Conservation (phyloP, 495 filamentous ascomycete species). For the Hypoxylon cercidicola region DNA sequence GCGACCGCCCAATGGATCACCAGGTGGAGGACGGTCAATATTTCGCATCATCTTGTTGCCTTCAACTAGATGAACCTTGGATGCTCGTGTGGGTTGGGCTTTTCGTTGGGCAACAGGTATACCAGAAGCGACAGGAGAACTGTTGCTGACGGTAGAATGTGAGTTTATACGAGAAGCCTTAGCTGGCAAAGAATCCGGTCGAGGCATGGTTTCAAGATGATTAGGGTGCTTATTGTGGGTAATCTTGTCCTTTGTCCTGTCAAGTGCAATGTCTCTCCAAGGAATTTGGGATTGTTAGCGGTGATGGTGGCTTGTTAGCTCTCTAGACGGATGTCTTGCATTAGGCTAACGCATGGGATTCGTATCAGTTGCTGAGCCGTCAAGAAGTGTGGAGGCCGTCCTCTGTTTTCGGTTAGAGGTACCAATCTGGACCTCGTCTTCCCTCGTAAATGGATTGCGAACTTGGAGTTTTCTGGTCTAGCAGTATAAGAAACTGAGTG, state of each 20-base stretch:
- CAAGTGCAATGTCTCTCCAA: slow-evolving; percentile 23
- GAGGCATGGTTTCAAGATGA: slow-evolving; percentile 31
- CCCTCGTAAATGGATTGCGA: slow-evolving; percentile 19
- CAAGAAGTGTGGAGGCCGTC: slow-evolving; percentile 20
- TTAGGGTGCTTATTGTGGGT: slow-evolving; percentile 15
- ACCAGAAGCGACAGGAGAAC: slow-evolving; percentile 21
- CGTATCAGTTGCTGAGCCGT: slow-evolving; percentile 31
- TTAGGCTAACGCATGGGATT: slow-evolving; percentile 31
- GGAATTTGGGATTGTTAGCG: slow-evolving; percentile 17
- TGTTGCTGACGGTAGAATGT: slow-evolving; percentile 5
- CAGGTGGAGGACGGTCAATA: slow-evolving; percentile 51
- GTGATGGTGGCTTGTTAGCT: slow-evolving; percentile 30
- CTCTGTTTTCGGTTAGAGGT: slow-evolving; percentile 28
- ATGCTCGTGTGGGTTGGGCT: slow-evolving; percentile 49
- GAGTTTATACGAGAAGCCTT: slow-evolving; percentile 37
- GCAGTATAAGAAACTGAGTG: slow-evolving; percentile 25
- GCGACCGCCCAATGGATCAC: slow-evolving; percentile 46
- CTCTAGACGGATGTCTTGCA: slow-evolving; percentile 24
- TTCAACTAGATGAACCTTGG: slow-evolving; percentile 53
- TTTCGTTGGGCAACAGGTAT: slow-evolving; percentile 56
- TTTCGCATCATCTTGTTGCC: slow-evolving; percentile 50
- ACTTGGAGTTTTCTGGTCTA: slow-evolving; percentile 19
- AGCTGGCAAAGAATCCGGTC: slow-evolving; percentile 33
- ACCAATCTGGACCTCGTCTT: slow-evolving; percentile 25
- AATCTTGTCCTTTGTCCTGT: slow-evolving; percentile 25